Percentiles rank a stretch among this genome's conserved stretches.
phyloP scores from a whole-genome alignment of 164 flowering plant genomes.

The Liquidambar formosana region DNA sequence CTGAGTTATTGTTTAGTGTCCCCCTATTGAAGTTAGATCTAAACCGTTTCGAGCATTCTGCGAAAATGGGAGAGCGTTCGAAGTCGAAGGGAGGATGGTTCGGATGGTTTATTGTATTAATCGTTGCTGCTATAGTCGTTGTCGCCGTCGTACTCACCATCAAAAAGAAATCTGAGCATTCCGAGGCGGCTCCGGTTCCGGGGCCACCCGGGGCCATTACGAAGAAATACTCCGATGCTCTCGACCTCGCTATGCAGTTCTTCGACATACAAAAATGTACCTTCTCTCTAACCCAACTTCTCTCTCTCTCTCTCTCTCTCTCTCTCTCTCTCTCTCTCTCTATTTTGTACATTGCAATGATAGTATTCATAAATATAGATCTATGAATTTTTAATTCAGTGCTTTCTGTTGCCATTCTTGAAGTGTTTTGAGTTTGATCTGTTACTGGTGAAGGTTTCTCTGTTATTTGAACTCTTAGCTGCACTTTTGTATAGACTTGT shows the following conservation, averaged over 20 bases:
- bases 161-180: constrained; percentile 30
- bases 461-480: too few species aligned
- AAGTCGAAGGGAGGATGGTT: constrained; percentile 54
- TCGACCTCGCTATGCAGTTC: constrained; percentile 70
- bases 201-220: constrained; percentile 83
- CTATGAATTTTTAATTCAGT: neutral
- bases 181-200: constrained; percentile 61
- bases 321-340: too few species aligned
- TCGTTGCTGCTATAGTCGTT: constrained; percentile 46
- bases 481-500: neutral
- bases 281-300: too few species aligned
- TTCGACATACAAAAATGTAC: constrained; percentile 91
- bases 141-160: constrained; percentile 44
- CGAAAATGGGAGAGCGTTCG: constrained; percentile 47
- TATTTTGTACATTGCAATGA: too few species aligned
- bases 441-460: neutral
- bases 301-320: too few species aligned
- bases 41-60: neutral
- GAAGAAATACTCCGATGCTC: constrained; percentile 67
- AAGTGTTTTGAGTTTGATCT: neutral
- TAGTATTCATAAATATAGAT: neutral
- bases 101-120: constrained; percentile 57
- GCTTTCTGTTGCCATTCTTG: neutral
- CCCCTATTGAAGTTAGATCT: constrained; percentile 5
- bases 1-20: too few species aligned